phyloP scores from a whole-genome alignment of 495 filamentous ascomycete species.

The Lophiostoma macrostomum region DNA sequence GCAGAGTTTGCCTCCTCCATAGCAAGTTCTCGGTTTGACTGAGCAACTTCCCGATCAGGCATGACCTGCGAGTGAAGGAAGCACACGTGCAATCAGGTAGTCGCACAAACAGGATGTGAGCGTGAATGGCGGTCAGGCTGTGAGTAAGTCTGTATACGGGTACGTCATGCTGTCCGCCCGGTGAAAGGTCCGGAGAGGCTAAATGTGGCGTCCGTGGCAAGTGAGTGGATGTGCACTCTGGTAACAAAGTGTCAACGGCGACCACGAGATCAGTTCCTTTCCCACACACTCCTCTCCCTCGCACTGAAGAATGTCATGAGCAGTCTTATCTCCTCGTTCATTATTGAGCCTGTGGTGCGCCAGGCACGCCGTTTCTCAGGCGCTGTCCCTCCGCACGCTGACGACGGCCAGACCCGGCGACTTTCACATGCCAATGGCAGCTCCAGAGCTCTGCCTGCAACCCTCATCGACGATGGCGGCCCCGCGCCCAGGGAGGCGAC shows the following conservation, averaged over 20 bases:
- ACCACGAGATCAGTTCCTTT: slow-evolving; percentile 8
- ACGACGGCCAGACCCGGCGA: slow-evolving; percentile 11
- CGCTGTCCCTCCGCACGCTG: slow-evolving; percentile 36
- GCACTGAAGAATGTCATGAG: slow-evolving; percentile 54
- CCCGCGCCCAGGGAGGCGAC: too few relatives aligned
- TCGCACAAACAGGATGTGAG: too few relatives aligned
- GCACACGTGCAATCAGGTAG: too few relatives aligned
- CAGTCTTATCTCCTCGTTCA: slow-evolving; percentile 68
- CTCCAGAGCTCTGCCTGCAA: background rate
- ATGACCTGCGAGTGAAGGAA: too few relatives aligned
- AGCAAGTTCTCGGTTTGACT: too few relatives aligned
- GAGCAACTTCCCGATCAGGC: too few relatives aligned
- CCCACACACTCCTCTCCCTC: background rate
- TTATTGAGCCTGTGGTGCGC: slow-evolving; percentile 74
- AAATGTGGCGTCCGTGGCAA: too few relatives aligned
- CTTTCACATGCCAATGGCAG: slow-evolving; percentile 30
- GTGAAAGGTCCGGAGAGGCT: too few relatives aligned
- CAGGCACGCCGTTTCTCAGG: slow-evolving; percentile 68
- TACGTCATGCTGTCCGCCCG: too few relatives aligned
- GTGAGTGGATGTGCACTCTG: background rate
- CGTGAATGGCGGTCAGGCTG: too few relatives aligned
- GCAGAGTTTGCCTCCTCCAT: too few relatives aligned
- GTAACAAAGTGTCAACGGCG: background rate
- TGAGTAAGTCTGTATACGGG: too few relatives aligned
- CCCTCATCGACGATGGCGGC: slow-evolving; percentile 4